Evolutionary conservation across 192 early-diverging fungal species (phyloP), one percentile per base, ranked within the genome.

Genomic region (Chytriomyces sp.): DNA sequence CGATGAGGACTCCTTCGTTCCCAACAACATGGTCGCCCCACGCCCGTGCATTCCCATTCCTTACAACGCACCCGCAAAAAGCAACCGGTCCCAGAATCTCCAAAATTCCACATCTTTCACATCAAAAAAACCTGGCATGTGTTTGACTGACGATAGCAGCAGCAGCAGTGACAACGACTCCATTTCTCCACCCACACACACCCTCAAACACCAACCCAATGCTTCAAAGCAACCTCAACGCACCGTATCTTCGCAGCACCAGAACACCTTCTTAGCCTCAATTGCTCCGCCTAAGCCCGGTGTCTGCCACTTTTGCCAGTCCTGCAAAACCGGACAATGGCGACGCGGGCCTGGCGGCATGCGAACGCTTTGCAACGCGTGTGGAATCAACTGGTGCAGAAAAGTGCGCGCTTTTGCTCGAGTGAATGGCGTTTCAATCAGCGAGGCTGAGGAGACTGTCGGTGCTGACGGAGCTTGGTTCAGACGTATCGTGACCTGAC

Each of bases 291-390:
- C 61, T 53, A 61, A 61, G 66, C 50, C 26, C 18, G 67, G 76
- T 45, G 24, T 47, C 20, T 87, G 86, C 77, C 74, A 84, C 61
- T 75, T 76, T 47, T 98, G 96, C 75, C 88, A 92, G 67, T 92
- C 91, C 64, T 93, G 91, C 5, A 94, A 94, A 77, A 97, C 95
- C 0, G 95, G 95, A 45, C 94, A 97, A 80, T 98, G 96, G 96
- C 86, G 96, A 45, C 91, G 96, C 11, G 95, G 96, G 8, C 95
- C 95, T n/a, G 91, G 93, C 50, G 95, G 95, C 20, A 91, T 93
- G 6, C 85, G 96, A 35, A 97, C 95, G 10, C 88, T 98, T 23
- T 98, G 96, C 85, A 98, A 98, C 83, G 96, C 95, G 0, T 96
- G 96, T 81, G 96, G 96, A 20, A 83, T 87, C 60, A 87, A 87